Base-by-base conservation (phyloP, 345 rosid species). In the Gossypium thurberi region DNA sequence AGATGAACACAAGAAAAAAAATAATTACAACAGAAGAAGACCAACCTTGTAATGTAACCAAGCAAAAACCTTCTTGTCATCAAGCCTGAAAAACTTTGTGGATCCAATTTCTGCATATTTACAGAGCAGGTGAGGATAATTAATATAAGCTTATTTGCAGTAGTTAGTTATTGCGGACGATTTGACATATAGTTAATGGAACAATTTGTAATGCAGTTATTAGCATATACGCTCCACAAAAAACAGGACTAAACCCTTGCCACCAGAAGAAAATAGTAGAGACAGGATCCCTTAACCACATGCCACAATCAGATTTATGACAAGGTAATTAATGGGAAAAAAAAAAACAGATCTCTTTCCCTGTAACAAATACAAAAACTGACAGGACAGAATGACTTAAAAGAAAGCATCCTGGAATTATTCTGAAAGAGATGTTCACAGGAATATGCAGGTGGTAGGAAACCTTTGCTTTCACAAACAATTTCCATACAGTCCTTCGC, bases 381-480 rank as follows among this genome's bases (percentile, higher is more conserved):
- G 17, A 10, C 25, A 60, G 17, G 56, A 23, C 33, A 47, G 10
- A 48, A n/a, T 23, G 55, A 11, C 51, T 15, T 64, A 52, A 10
- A 57, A 2, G 65, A 50, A 58, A 66, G 26, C 56, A 65, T 56
- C 4, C 43, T 47, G 53, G 14, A 8, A 25, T 26, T 51, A 23
- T 74, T 67, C 10, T 70, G 48, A 5, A 42, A 46, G n/a, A 18
- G 57, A 65, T 65, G 47, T 53, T 17, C 46, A 66, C 70, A 73
- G 57, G 42, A 63, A 33, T 48, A 72, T 50, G 78, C 3, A 76
- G 73, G 53, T 68, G 59, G 50, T 58, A 46, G 26, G 42, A 55
- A 46, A 90, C 97, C 97, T 92, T 87, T 90, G 76, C 86, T 82
- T 78, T 92, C 97, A 71, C 98, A 94, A 74, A 92, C 93, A 52